phyloP scores from a whole-genome alignment of 1,284 basidiomycete species.

The Microbotryum violaceum region DNA sequence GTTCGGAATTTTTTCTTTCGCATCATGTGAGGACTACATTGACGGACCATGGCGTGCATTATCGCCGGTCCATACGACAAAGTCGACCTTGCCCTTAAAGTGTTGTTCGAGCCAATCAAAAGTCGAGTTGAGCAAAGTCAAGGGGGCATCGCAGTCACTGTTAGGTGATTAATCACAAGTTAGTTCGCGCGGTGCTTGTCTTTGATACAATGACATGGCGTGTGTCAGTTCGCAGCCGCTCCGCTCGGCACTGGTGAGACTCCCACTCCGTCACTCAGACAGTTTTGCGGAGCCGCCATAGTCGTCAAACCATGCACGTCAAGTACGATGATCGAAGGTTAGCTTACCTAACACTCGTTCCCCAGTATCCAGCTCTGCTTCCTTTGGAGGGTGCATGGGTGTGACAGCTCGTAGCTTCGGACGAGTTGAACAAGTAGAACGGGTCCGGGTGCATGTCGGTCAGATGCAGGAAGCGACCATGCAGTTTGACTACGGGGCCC shows the following conservation, averaged over 20 bases:
- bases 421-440: constrained; percentile 48
- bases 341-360: constrained; percentile 34
- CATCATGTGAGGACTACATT: background rate
- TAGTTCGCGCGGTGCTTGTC: constrained; percentile 53
- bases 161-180: constrained; percentile 43
- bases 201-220: background rate
- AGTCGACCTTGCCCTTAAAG: constrained; percentile 78
- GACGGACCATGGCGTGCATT: constrained; percentile 60
- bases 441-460: constrained; percentile 76
- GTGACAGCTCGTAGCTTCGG: constrained; percentile 56
- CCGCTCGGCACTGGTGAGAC: too few species aligned
- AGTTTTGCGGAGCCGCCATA: too few species aligned
- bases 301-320: too few species aligned
- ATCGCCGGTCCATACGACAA: constrained; percentile 89
- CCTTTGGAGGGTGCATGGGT: constrained; percentile 36
- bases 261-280: too few species aligned
- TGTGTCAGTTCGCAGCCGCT: background rate
- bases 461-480: constrained; percentile 66
- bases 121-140: constrained; percentile 67
- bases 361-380: constrained; percentile 39
- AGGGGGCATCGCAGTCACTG: constrained; percentile 80
- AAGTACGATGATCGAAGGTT: too few species aligned
- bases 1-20: background rate
- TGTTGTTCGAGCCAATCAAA: constrained; percentile 71
- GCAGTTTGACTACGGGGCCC: constrained; percentile 45